Evolutionary conservation across 2,329 filamentous ascomycete species (phyloP), one percentile per base, ranked within the genome.

Genomic region (Fusarium haematococcum): DNA sequence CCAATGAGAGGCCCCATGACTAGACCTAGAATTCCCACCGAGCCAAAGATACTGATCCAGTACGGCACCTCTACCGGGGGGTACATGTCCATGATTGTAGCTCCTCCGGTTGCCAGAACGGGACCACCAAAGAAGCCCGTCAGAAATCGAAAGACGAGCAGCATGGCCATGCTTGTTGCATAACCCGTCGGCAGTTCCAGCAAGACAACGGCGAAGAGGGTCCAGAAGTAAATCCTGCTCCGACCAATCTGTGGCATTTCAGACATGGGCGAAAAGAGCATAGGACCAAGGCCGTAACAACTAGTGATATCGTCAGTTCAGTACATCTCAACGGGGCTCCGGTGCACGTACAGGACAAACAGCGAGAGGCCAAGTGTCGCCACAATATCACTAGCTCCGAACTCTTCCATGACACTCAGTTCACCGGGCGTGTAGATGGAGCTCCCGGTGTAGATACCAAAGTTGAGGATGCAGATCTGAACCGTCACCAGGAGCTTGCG

Each of bases 61-160:
- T 69, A 60, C 7, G 63, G 30, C 6, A 65, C 25, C 14, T 69
- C 62, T 25, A 48, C 50, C 8, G 62, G 62, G 3, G 43, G 35
- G 20, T 65, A 72, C 13, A 69, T 66, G 45, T 74, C 66, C 16
- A 61, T 60, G 30, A 71, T 58, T 11, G 63, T 67, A 7, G 59
- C 65, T 1, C 69, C 69, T 3, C 67, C 69, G 10, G 67, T 67
- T 8, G 69, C 70, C 10, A 72, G 67, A 16, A 62, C 57, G 1
- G 70, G 70, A 4, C 41, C 33, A 10, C 70, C 70, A 43, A 77
- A 77, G 41, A 77, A 77, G 5, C 74, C 75, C 1, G 67, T 63
- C 5, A 77, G n/a, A 32, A 77, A 77, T 27, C 75, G 70, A 30
- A 77, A 72, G 16, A 65, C 60, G 3, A 77, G 48, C 13, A 77